Percentiles rank a stretch among this genome's conserved stretches.
These are phyloP conservation scores for Amauroascus verrucosus DNA, from an alignment of 2,329 filamentous ascomycete genomes.

Conservation along the genomic window DNA sequence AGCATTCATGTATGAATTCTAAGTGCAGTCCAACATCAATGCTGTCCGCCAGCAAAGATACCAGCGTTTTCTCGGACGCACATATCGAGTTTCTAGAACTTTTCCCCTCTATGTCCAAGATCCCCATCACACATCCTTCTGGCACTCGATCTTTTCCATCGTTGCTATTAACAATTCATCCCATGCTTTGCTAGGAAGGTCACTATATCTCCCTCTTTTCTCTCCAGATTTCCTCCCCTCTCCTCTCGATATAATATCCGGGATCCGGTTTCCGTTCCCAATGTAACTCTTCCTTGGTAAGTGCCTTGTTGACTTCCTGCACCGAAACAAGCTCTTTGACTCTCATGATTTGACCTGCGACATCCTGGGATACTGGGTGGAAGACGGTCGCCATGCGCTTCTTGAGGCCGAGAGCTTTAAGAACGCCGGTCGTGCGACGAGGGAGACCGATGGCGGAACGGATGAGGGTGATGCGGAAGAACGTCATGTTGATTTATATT, in stretches of 20 bases:
- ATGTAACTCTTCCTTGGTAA: constrained; percentile 60
- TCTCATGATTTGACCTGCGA: constrained; percentile 83
- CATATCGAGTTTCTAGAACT: too few species aligned
- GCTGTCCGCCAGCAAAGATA: too few species aligned
- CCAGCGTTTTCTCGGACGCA: too few species aligned
- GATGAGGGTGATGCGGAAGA: constrained; percentile 84
- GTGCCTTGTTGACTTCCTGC: constrained; percentile 57
- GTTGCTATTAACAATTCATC: too few species aligned
- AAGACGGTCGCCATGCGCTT: constrained; percentile 81
- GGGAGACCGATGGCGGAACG: constrained; percentile 85
- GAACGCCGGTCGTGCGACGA: constrained; percentile 64
- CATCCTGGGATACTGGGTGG: constrained; percentile 68
- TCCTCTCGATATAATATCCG: constrained; percentile 70
- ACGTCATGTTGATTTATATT: constrained; percentile 50
- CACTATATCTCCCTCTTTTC: constrained; percentile 17
- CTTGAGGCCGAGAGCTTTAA: constrained; percentile 73
- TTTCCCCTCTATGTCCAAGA: too few species aligned
- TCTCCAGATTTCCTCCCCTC: constrained; percentile 22
- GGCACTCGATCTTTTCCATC: too few species aligned
- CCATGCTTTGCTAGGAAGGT: too few species aligned
- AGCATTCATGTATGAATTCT: too few species aligned
- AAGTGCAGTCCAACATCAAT: too few species aligned
- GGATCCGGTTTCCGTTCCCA: constrained; percentile 61
- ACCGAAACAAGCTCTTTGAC: constrained; percentile 88
- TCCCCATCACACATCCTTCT: too few species aligned